A percentile compares a stretch with the other conserved stretches of the same genome.
Conservation (phyloP, 169 alveolate species). For the Eimeria necatrix region DNA sequence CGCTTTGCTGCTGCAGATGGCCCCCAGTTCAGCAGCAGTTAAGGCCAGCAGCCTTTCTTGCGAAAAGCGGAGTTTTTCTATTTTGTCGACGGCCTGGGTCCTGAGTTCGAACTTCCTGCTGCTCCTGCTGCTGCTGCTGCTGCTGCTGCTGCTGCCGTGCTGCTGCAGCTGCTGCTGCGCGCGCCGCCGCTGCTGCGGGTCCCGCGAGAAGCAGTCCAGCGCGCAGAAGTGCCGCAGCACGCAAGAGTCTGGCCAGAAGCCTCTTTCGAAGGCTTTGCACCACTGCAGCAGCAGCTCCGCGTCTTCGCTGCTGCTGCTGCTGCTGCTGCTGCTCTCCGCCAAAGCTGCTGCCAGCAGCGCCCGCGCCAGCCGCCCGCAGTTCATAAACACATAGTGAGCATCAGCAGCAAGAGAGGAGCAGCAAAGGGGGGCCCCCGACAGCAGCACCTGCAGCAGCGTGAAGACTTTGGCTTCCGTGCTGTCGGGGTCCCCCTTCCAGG, state of each 20-base stretch:
- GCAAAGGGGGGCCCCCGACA: slow-evolving; percentile 68
- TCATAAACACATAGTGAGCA: slow-evolving; percentile 74
- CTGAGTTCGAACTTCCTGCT: neutral
- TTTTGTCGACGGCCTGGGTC: neutral
- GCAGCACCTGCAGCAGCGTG: slow-evolving; percentile 80
- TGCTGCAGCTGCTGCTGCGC: slow-evolving; percentile 10
- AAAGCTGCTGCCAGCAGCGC: slow-evolving; percentile 77
- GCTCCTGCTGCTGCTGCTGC: neutral
- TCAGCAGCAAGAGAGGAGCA: slow-evolving; percentile 75
- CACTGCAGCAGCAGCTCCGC: slow-evolving; percentile 82
- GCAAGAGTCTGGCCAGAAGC: slow-evolving; percentile 74
- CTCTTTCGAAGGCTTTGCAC: slow-evolving; percentile 68
- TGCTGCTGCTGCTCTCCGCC: slow-evolving; percentile 78
- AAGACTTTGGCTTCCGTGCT: slow-evolving; percentile 72
- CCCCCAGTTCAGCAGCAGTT: neutral
- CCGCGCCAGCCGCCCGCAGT: slow-evolving; percentile 74
- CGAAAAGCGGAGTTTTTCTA: slow-evolving; percentile 22
- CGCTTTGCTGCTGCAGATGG: slow-evolving; percentile 59
- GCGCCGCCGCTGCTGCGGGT: slow-evolving; percentile 37
- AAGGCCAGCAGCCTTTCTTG: slow-evolving; percentile 21
- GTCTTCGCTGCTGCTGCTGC: slow-evolving; percentile 36
- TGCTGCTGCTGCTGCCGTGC: neutral
- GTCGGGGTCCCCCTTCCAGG: slow-evolving; percentile 42
- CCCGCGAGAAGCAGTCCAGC: slow-evolving; percentile 61
- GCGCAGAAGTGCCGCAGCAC: slow-evolving; percentile 81